These are phyloP conservation scores for Trichoderma parareesei DNA, from an alignment of 495 filamentous ascomycete species.

Conservation along the genomic window DNA sequence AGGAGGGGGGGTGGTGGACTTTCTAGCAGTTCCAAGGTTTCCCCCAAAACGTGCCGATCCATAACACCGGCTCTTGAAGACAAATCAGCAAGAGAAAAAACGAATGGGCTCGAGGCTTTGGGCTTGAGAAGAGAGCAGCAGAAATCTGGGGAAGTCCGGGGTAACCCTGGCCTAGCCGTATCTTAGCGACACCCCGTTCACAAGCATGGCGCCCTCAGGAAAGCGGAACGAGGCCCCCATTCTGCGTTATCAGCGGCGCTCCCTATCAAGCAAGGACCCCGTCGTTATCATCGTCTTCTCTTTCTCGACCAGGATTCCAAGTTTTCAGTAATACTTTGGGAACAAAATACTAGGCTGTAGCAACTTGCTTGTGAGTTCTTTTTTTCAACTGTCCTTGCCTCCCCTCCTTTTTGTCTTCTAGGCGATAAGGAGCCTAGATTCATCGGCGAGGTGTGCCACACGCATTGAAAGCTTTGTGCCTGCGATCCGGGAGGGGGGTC, in stretches of 20 bases:
- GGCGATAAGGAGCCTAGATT: background rate
- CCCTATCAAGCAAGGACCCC: background rate
- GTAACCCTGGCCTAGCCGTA: constrained; percentile 4
- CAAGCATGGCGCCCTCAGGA: background rate
- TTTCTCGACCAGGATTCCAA: too few species aligned
- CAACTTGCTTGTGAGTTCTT: background rate
- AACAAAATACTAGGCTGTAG: background rate
- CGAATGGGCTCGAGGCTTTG: background rate
- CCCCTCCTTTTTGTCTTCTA: background rate
- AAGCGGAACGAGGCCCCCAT: background rate
- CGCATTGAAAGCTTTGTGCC: too few species aligned
- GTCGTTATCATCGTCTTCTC: too few species aligned
- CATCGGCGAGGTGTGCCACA: background rate
- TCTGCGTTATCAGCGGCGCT: background rate
- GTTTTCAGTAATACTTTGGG: too few species aligned
- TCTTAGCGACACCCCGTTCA: background rate
- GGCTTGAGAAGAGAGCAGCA: background rate
- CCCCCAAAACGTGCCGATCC: background rate
- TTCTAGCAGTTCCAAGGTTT: background rate
- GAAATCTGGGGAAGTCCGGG: constrained; percentile 10
- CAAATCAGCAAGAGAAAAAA: background rate
- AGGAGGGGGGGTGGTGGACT: background rate
- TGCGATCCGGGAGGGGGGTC: too few species aligned
- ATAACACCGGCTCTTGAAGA: background rate
- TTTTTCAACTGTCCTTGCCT: background rate